phyloP scores from a whole-genome alignment of 1,284 basidiomycete species.

The Neolentinus lepideus region DNA sequence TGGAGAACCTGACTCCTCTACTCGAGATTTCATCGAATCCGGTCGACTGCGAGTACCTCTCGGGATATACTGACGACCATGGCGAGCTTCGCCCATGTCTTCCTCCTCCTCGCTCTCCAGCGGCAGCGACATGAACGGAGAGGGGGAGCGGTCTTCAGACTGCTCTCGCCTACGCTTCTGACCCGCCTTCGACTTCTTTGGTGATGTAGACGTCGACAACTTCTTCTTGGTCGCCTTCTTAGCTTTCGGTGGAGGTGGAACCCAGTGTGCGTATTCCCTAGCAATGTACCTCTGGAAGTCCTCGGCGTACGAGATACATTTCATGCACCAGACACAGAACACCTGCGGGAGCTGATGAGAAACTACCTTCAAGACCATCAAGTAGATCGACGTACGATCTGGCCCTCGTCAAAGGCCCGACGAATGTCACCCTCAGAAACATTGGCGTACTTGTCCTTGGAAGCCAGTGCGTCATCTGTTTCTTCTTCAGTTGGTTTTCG shows the following conservation, averaged over 20 bases:
- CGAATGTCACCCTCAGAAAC: conserved; percentile 11
- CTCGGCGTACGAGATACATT: conserved; percentile 22
- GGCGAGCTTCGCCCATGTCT: background rate
- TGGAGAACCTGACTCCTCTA: background rate
- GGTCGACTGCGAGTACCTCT: background rate
- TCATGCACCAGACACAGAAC: conserved; percentile 21
- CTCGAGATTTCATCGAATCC: background rate
- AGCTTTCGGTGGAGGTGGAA: background rate
- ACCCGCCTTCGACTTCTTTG: background rate
- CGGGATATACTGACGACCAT: background rate
- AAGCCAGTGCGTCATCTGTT: conserved; percentile 8
- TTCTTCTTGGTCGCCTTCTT: background rate
- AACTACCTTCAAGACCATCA: background rate
- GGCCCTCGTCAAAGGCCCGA: conserved; percentile 10
- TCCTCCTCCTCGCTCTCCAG: background rate
- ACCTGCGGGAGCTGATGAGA: conserved; percentile 6
- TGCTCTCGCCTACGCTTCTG: background rate
- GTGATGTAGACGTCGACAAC: background rate
- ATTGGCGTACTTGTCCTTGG: conserved; percentile 5
- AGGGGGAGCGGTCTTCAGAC: background rate
- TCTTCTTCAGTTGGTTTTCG: conserved; percentile 16
- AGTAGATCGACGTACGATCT: conserved; percentile 10
- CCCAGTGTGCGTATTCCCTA: background rate
- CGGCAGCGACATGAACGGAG: too few species aligned
- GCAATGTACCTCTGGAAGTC: conserved; percentile 16